phyloP scores from a whole-genome alignment of 2,329 filamentous ascomycete genomes.

The Alternaria arborescens region DNA sequence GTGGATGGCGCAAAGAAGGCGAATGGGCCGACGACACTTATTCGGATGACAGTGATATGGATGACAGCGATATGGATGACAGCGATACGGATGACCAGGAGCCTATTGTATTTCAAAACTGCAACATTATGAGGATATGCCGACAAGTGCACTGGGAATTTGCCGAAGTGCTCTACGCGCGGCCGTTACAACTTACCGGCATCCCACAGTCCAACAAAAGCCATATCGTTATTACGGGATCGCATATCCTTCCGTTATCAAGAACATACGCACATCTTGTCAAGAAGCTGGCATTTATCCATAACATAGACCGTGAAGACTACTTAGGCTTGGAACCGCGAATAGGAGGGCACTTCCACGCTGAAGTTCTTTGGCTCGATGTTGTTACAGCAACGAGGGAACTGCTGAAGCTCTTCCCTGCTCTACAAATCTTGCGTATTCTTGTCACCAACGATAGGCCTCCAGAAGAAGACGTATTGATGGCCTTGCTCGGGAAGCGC shows the following conservation, averaged over 20 bases:
- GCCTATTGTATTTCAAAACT: neutral
- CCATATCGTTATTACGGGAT: neutral
- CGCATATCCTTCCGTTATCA: neutral
- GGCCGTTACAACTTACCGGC: neutral
- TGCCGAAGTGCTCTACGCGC: neutral
- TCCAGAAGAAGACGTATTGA: no score
- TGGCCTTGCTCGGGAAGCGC: neutral
- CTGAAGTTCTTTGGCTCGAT: neutral
- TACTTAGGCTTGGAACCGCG: neutral
- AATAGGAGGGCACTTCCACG: no score
- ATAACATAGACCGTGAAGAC: neutral
- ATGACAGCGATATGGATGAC: no score
- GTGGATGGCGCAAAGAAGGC: neutral
- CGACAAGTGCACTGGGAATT: slow-evolving; percentile 2
- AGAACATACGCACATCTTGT: neutral
- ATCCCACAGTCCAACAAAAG: no score
- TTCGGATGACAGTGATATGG: no score
- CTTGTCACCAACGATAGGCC: neutral
- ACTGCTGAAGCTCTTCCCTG: neutral
- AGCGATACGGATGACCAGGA: no score
- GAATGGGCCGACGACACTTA: no score
- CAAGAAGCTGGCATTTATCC: neutral
- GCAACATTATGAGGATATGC: neutral
- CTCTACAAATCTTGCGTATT: neutral
- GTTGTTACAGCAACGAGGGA: neutral